Percentiles rank a stretch among this genome's conserved stretches.
Conservation (phyloP, 2,329 filamentous ascomycete genomes). For the Pezicula carpinea region DNA sequence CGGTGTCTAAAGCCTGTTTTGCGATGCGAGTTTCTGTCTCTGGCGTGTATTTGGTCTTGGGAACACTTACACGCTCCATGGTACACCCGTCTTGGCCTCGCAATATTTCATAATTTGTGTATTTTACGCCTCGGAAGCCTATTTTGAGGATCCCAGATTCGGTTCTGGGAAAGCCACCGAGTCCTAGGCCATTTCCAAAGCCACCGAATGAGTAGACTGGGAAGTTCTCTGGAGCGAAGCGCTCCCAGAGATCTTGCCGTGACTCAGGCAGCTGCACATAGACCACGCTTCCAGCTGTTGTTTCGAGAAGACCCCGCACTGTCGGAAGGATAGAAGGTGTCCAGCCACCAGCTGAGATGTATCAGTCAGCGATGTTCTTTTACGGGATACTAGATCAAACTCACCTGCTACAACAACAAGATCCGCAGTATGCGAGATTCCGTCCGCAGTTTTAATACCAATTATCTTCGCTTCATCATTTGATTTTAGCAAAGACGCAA, state of each 20-base stretch:
- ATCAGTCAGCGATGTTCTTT: background rate
- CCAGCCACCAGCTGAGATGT: slow-evolving; percentile 20
- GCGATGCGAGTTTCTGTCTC: background rate
- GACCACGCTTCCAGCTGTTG: slow-evolving; percentile 33
- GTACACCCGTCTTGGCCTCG: background rate
- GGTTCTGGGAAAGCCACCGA: slow-evolving; percentile 42
- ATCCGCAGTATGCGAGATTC: slow-evolving; percentile 19
- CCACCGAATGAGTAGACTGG: slow-evolving; percentile 23
- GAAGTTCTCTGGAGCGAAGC: slow-evolving; percentile 30
- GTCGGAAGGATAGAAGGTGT: slow-evolving; percentile 25
- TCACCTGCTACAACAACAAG: slow-evolving; percentile 22
- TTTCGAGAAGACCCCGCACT: slow-evolving; percentile 27
- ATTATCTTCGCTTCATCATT: slow-evolving; percentile 12
- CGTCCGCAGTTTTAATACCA: slow-evolving; percentile 26
- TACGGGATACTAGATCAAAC: background rate
- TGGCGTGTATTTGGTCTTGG: background rate
- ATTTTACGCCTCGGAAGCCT: slow-evolving; percentile 47
- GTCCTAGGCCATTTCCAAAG: slow-evolving; percentile 30
- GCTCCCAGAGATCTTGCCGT: slow-evolving; percentile 24
- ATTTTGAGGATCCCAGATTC: slow-evolving; percentile 39
- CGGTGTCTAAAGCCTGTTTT: background rate
- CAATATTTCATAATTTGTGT: slow-evolving; percentile 32
- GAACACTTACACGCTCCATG: background rate
- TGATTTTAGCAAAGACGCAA: slow-evolving; percentile 4
- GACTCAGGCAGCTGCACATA: slow-evolving; percentile 26